phyloP scores from a whole-genome alignment of 2,329 filamentous ascomycete species.

The Fusarium pseudoanthophilum region DNA sequence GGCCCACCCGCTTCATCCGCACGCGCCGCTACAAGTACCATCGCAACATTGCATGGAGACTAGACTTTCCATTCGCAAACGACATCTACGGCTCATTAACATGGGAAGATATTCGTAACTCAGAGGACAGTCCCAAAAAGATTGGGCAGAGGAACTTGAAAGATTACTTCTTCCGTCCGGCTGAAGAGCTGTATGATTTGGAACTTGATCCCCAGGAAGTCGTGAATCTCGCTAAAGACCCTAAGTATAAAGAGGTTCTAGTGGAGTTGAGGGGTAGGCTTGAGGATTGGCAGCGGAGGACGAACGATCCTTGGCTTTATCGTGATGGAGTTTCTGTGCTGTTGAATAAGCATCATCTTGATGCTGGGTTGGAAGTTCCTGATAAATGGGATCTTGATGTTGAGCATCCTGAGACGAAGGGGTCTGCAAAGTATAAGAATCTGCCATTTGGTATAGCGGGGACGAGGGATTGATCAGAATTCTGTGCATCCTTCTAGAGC shows the following conservation, averaged over 20 bases:
- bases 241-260: not conserved
- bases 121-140: slow-evolving; percentile 19
- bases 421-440: not conserved
- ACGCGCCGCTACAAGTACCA: slow-evolving; percentile 57
- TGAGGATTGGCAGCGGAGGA: not conserved
- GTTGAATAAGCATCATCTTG: not conserved
- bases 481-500: not conserved
- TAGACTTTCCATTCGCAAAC: slow-evolving; percentile 60
- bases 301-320: not conserved
- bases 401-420: not conserved
- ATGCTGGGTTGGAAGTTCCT: not conserved
- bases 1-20: slow-evolving; percentile 60
- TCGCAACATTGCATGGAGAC: slow-evolving; percentile 59
- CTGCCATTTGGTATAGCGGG: not conserved
- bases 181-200: slow-evolving; percentile 60
- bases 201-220: slow-evolving; percentile 58
- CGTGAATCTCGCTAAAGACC: slow-evolving; percentile 49
- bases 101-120: slow-evolving; percentile 58
- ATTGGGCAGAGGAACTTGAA: slow-evolving; percentile 53
- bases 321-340: not conserved
- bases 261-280: not conserved
- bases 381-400: not conserved
- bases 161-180: slow-evolving; percentile 56
- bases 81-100: slow-evolving; percentile 58
- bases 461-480: not conserved